phyloP scores from a whole-genome alignment of 75 land plant genomes.

The Isoetes taiwanensis region DNA sequence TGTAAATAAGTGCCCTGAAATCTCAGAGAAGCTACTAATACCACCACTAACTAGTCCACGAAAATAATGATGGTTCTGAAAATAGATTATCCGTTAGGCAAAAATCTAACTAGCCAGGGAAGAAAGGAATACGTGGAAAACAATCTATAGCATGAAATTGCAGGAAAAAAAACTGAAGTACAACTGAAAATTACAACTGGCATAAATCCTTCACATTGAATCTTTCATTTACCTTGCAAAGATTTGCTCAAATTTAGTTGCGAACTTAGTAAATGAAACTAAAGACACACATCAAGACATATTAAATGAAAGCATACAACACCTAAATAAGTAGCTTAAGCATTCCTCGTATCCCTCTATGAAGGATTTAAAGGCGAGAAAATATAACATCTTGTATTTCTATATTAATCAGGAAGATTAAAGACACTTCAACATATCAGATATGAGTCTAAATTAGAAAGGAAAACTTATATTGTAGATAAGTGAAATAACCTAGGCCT shows the following conservation, averaged over 20 bases:
- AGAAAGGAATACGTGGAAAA: background rate
- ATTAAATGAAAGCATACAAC: too few species aligned
- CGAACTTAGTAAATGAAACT: too few species aligned
- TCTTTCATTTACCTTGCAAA: conserved; percentile 48
- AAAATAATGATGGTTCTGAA: conserved; percentile 89
- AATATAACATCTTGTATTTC: background rate
- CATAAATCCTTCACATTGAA: conserved; percentile 34
- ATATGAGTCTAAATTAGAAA: too few species aligned
- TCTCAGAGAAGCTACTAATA: conserved; percentile 36
- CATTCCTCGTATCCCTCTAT: too few species aligned
- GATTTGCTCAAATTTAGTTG: too few species aligned
- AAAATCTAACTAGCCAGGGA: too few species aligned
- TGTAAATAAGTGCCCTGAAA: conserved; percentile 75
- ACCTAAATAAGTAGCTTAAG: too few species aligned
- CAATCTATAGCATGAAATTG: background rate
- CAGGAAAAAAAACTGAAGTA: conserved; percentile 59
- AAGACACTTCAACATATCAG: too few species aligned
- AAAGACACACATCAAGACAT: too few species aligned
- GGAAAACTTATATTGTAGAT: too few species aligned
- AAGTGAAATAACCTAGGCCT: too few species aligned
- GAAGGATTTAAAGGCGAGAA: background rate
- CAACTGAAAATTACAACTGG: conserved; percentile 78
- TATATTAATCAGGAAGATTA: too few species aligned
- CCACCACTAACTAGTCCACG: conserved; percentile 74
- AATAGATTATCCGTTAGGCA: background rate